Conservation (phyloP, 495 filamentous ascomycete species). For the Tricharina praecox region DNA sequence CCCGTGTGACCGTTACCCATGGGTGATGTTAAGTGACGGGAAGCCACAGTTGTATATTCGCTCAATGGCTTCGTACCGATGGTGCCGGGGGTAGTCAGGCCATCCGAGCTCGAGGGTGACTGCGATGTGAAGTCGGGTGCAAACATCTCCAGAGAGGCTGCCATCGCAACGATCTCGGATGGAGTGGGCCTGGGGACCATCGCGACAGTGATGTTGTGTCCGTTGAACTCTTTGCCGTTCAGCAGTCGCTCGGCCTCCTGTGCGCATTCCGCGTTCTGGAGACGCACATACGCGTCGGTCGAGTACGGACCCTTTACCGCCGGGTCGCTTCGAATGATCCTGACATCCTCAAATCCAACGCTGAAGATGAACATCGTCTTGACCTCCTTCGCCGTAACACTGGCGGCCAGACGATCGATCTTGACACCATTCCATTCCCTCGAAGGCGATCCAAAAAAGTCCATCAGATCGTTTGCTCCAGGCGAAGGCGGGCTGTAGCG, state of each 20-base stretch:
- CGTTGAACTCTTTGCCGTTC: conserved; percentile 6
- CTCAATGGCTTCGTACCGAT: background rate
- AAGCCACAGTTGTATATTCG: conserved; percentile 4
- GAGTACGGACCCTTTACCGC: background rate
- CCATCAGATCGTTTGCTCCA: background rate
- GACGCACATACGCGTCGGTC: conserved; percentile 3
- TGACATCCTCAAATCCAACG: conserved; percentile 3
- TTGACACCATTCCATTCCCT: conserved; percentile 7
- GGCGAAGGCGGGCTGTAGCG: conserved; percentile 7
- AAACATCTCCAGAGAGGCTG: conserved; percentile 1
- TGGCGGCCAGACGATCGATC: conserved; percentile 3
- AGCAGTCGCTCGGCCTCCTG: conserved; percentile 7
- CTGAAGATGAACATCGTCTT: conserved; percentile 9
- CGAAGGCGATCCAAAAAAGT: conserved; percentile 6
- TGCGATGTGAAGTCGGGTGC: conserved; percentile 3
- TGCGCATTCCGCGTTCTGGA: conserved; percentile 2
- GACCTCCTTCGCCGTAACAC: conserved; percentile 2
- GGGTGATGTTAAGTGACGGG: background rate
- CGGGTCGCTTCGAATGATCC: conserved; percentile 2
- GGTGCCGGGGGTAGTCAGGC: conserved; percentile 1
- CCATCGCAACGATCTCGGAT: conserved; percentile 6
- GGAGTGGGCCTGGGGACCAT: background rate
- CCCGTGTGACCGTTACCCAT: background rate
- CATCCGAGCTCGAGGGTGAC: conserved; percentile 6
- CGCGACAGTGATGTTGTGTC: background rate